Evolutionary conservation across 2,329 filamentous ascomycete genomes (phyloP).

Genomic region (Penicillium corylophilum): DNA sequence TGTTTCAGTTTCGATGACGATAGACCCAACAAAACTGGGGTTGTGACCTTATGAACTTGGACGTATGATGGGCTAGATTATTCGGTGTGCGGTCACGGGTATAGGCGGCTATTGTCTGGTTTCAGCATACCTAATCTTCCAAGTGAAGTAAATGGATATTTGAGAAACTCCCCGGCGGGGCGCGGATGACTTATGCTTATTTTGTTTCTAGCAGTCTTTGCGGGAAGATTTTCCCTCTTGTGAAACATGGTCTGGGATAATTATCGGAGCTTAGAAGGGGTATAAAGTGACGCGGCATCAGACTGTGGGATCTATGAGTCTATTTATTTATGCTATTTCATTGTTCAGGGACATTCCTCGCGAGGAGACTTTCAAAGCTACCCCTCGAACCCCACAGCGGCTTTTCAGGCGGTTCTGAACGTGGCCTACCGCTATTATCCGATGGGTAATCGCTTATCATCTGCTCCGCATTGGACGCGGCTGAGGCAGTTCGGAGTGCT

Average conservation of each 20-base stretch:
- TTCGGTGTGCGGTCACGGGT: not conserved
- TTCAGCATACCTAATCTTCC: not conserved
- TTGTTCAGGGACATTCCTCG: not conserved
- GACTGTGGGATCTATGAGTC: not conserved
- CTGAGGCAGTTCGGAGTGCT: not conserved
- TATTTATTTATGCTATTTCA: not conserved
- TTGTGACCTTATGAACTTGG: not conserved
- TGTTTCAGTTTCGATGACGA: constrained; percentile 13
- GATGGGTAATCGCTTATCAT: not conserved
- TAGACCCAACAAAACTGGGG: not conserved
- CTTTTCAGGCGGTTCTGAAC: not conserved
- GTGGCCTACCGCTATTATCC: constrained; percentile 8
- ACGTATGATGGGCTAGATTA: not conserved
- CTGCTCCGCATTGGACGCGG: not conserved
- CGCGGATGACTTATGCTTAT: constrained; percentile 1
- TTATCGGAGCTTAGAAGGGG: not conserved
- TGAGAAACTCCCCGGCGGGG: not conserved
- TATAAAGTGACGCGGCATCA: not conserved
- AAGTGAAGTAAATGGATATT: not conserved
- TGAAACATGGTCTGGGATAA: not conserved
- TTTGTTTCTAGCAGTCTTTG: not conserved
- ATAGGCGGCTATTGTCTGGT: constrained; percentile 4
- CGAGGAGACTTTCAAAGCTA: not conserved
- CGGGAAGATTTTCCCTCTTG: not conserved
- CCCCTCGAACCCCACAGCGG: not conserved